A percentile compares a stretch with the other conserved stretches of the same genome.
Evolutionary conservation across 164 flowering plant genomes (phyloP).

Genomic region (Stephania yunnanensis): DNA sequence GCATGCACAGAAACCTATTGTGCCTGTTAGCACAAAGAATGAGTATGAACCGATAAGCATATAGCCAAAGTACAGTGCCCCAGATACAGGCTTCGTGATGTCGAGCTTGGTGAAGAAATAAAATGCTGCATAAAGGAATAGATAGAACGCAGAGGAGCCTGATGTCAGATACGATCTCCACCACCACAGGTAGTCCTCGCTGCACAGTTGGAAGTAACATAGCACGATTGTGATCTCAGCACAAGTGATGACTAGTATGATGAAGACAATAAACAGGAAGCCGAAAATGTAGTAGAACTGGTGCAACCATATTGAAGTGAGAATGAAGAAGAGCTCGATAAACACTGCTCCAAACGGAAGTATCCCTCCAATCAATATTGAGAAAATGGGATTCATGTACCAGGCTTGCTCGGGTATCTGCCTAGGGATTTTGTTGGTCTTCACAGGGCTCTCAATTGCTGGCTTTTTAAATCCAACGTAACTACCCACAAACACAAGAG

Average conservation of each 20-base stretch:
- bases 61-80: conserved; percentile 74
- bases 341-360: conserved; percentile 94
- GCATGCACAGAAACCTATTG: conserved; percentile 87
- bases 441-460: conserved; percentile 74
- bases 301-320: conserved; percentile 86
- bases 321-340: conserved; percentile 88
- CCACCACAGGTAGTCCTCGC: conserved; percentile 97
- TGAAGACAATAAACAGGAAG: conserved; percentile 86
- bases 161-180: conserved; percentile 92
- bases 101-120: conserved; percentile 91
- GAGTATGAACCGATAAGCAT: conserved; percentile 80
- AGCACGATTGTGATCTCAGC: conserved; percentile 91
- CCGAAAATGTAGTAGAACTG: conserved; percentile 94
- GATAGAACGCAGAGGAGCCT: conserved; percentile 84
- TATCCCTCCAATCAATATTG: conserved; percentile 77
- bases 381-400: conserved; percentile 76
- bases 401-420: conserved; percentile 87
- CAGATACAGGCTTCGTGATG: conserved; percentile 81
- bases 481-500: conserved; percentile 79
- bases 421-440: conserved; percentile 82
- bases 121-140: conserved; percentile 79
- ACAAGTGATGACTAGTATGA: conserved; percentile 73
- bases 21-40: conserved; percentile 90
- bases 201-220: conserved; percentile 96
- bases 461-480: conserved; percentile 82